These are phyloP conservation scores for Yamadazyma friedrichii DNA, from an alignment of 1,139 yeast genomes.

Conservation along the genomic window DNA sequence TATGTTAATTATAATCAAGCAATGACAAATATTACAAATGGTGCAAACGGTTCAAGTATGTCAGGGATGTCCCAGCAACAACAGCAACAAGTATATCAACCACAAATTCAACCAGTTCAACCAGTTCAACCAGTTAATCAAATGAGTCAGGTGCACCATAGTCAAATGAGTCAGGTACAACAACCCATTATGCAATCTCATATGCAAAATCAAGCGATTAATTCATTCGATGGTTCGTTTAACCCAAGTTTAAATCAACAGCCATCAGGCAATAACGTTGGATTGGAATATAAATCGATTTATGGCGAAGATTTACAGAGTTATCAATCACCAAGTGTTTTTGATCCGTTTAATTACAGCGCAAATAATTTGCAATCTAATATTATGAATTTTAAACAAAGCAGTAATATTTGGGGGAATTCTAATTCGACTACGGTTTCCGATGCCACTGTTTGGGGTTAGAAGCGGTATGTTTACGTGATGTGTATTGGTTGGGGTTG, in stretches of 20 bases:
- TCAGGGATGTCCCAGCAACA: not conserved
- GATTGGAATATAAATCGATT: slow-evolving; percentile 1
- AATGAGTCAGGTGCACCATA: too few species aligned
- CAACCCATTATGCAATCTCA: too few species aligned
- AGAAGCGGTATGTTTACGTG: slow-evolving; percentile 6
- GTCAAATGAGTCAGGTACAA: too few species aligned
- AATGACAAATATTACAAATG: too few species aligned
- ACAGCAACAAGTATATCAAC: too few species aligned
- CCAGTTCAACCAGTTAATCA: too few species aligned
- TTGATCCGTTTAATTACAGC: slow-evolving; percentile 8
- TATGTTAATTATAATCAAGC: not conserved
- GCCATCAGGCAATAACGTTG: not conserved
- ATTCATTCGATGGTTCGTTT: too few species aligned
- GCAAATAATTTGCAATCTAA: slow-evolving; percentile 3
- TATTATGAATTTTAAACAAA: slow-evolving; percentile 6
- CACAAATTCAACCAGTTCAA: not conserved
- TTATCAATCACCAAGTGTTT: not conserved
- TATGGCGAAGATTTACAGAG: slow-evolving; percentile 1
- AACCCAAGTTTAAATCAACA: too few species aligned
- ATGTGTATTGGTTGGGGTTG: too few species aligned
- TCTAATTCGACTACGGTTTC: slow-evolving; percentile 10
- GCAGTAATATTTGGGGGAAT: slow-evolving; percentile 16
- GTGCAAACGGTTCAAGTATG: too few species aligned
- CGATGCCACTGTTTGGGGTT: slow-evolving; percentile 22
- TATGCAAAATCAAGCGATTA: too few species aligned